Evolutionary conservation across 495 filamentous ascomycete species (phyloP), one percentile per base, ranked within the genome.

Genomic region (Astrothelium subdiscretum): DNA sequence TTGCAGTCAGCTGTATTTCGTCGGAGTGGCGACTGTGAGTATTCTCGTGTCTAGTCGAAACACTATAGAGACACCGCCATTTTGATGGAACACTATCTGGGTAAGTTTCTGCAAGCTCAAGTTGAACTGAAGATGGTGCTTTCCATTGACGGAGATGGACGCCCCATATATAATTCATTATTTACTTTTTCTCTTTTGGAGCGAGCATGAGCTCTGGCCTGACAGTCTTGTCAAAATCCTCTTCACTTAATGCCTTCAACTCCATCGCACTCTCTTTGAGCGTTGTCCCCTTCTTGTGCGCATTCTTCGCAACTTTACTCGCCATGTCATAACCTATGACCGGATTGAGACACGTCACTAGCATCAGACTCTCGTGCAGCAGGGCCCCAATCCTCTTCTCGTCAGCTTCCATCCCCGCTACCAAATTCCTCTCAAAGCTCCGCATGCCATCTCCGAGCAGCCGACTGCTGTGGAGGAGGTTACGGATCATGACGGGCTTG

Each of bases 261-360:
- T 97, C 89, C 85, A 98, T 83, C 51, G 95, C 92, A 66, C 87
- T 91, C 77, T 92, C 79, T 80, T 97, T 97, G 48, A 98, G 81
- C 26, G 90, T 96, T 62, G 89, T 75, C 31, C 91, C 91, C 84
- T 97, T 97, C 86, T 97, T 96, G 80, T 98, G 94, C 22, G 94
- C 94, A 73, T 98, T 94, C 88, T 98, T 98, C 67, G 94, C 94
- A 15, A 97, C 92, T 81, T 96, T 97, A 73, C 85, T 89, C 54
- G 94, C 94, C 87, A 91, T 94, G 72, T 98, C 94, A 77, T 98
- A 98, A 35, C 94, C 94, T 73, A 98, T 98, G 73, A 97, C 89
- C 62, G 92, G 92, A 81, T 98, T 98, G 66, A 98, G 79, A 80
- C 95, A 97, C 59, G 94, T 98, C 42, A 98, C 94, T 62, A 98